A percentile compares a stretch with the other conserved stretches of the same genome.
These are phyloP conservation scores for Fusarium sp. DNA, from an alignment of 2,329 filamentous ascomycete genomes.

Conservation along the genomic window DNA sequence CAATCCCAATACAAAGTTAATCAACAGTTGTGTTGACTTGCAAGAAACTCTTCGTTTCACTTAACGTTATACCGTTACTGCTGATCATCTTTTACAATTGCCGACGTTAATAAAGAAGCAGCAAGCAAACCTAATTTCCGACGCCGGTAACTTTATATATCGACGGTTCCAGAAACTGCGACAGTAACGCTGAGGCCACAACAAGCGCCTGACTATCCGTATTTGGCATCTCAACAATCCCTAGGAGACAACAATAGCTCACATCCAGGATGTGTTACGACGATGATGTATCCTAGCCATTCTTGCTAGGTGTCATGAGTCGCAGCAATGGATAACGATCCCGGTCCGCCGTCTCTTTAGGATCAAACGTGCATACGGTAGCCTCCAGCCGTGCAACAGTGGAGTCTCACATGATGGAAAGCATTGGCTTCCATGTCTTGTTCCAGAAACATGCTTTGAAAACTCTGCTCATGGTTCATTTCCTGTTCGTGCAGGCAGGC, in stretches of 20 bases:
- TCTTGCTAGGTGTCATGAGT: conserved; percentile 23
- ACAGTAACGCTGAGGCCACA: conserved; percentile 1
- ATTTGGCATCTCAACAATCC: conserved; percentile 14
- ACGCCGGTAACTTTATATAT: background rate
- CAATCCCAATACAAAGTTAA: conserved; percentile 3
- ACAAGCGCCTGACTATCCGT: background rate
- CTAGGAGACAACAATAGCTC: conserved; percentile 22
- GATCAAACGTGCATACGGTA: conserved; percentile 19
- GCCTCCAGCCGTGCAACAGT: conserved; percentile 11
- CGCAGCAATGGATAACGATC: conserved; percentile 12
- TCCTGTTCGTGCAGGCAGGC: conserved; percentile 15
- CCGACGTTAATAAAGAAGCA: background rate
- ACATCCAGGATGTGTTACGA: background rate
- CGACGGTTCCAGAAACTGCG: conserved; percentile 3
- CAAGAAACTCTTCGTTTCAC: background rate
- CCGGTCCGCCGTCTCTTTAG: conserved; percentile 4
- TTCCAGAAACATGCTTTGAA: conserved; percentile 41
- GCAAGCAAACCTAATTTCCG: background rate
- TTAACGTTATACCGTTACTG: background rate
- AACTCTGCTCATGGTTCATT: conserved; percentile 36
- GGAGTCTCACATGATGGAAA: conserved; percentile 36
- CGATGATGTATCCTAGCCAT: conserved; percentile 17
- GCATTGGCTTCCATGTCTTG: conserved; percentile 26
- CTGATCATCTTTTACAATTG: conserved; percentile 6
- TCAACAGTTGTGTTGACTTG: background rate